Evolutionary conservation across 2,329 filamentous ascomycete species (phyloP).

Genomic region (Mariannaea sp.): DNA sequence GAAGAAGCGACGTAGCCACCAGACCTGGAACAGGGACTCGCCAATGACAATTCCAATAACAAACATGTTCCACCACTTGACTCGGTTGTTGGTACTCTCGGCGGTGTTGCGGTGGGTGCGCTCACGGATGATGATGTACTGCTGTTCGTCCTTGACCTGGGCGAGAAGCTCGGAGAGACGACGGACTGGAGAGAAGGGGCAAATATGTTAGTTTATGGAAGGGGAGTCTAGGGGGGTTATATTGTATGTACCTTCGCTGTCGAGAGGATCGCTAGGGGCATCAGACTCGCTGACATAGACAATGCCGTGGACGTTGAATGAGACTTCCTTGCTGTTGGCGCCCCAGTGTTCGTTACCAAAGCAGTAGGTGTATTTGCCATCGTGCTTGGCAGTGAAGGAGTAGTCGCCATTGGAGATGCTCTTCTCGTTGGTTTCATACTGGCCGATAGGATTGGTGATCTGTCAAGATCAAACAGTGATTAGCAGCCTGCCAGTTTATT

Average conservation of each 20-base stretch:
- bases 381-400: conserved; percentile 81
- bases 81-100: conserved; percentile 94
- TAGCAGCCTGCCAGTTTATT: conserved; percentile 18
- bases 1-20: conserved; percentile 99
- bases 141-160: conserved; percentile 97
- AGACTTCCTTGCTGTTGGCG: conserved; percentile 94
- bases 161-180: conserved; percentile 81
- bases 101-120: conserved; percentile 97
- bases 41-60: conserved; percentile 87
- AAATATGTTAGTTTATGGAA: conserved; percentile 18
- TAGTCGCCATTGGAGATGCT: conserved; percentile 88
- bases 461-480: conserved; percentile 39
- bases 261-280: conserved; percentile 82
- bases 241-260: conserved; percentile 74
- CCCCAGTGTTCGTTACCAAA: conserved; percentile 99
- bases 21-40: conserved; percentile 97
- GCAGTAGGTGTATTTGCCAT: conserved; percentile 95
- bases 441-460: conserved; percentile 78
- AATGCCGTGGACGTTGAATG: conserved; percentile 98
- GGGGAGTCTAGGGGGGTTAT: not conserved
- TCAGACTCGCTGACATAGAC: conserved; percentile 95
- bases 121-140: conserved; percentile 94
- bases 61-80: conserved; percentile 99
- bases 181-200: conserved; percentile 62
- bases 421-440: conserved; percentile 80